Conservation (phyloP, 345 rosid genomes). For the Carallia brachiata region DNA sequence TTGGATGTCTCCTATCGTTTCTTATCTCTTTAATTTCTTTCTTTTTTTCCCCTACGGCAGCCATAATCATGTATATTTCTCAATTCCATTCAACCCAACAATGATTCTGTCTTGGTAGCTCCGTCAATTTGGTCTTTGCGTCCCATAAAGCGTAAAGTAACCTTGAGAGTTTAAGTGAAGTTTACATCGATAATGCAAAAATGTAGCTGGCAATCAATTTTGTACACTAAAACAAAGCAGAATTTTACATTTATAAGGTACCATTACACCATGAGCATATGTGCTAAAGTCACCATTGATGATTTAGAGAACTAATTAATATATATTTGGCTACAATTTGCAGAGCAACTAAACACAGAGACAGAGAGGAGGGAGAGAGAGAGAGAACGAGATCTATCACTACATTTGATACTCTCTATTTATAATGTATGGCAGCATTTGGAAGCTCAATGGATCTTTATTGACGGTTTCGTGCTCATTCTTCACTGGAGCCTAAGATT, state of each 20-base stretch:
- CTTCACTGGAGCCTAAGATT: conserved; percentile 34
- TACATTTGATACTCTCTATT: neutral
- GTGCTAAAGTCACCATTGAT: too few relatives aligned
- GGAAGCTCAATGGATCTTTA: conserved; percentile 4
- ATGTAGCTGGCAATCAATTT: too few relatives aligned
- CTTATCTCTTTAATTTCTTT: neutral
- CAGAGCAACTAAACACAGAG: too few relatives aligned
- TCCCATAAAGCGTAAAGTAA: neutral
- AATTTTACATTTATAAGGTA: too few relatives aligned
- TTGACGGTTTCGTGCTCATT: conserved; percentile 10
- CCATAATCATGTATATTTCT: neutral
- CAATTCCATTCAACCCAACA: conserved; percentile 2
- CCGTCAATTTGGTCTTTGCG: conserved; percentile 11
- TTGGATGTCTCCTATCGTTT: neutral
- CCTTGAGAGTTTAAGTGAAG: too few relatives aligned
- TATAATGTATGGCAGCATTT: neutral
- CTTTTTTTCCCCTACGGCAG: neutral
- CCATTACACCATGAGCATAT: too few relatives aligned
- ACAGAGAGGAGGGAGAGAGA: neutral
- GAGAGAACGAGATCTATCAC: neutral
- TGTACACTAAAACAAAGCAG: too few relatives aligned
- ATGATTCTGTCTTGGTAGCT: neutral
- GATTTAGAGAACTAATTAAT: too few relatives aligned
- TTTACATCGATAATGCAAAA: too few relatives aligned
- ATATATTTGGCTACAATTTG: too few relatives aligned